Conservation (phyloP, 768 basidiomycete species). For the Melanogaster broomeanus region DNA sequence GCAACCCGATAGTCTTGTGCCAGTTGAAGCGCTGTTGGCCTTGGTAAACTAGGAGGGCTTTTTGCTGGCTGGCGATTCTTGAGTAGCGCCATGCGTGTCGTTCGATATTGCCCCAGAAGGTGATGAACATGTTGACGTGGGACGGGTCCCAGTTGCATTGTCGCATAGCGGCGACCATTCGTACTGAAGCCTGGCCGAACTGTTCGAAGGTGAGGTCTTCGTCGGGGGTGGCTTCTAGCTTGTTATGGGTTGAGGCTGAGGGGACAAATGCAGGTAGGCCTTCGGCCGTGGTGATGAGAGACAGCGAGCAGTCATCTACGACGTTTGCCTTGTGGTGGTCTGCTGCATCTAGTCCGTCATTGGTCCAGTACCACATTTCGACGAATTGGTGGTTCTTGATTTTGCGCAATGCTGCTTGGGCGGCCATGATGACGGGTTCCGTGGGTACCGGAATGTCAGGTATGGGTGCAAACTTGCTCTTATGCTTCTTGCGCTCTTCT, state of each 20-base stretch:
- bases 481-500: too few relatives aligned
- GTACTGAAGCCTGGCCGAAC: too few relatives aligned
- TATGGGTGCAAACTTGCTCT: too few relatives aligned
- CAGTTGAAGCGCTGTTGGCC: slow-evolving; percentile 15
- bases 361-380: too few relatives aligned
- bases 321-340: background rate
- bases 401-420: background rate
- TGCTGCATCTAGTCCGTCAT: too few relatives aligned
- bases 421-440: background rate
- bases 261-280: background rate
- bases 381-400: background rate
- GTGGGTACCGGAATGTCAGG: background rate
- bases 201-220: too few relatives aligned
- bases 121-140: too few relatives aligned
- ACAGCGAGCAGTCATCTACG: background rate
- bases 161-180: too few relatives aligned
- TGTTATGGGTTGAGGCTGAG: background rate
- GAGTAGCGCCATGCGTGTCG: slow-evolving; percentile 5
- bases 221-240: too few relatives aligned
- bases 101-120: slow-evolving; percentile 12
- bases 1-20: too few relatives aligned
- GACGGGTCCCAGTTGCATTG: too few relatives aligned
- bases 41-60: slow-evolving; percentile 16
- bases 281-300: background rate
- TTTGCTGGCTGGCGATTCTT: slow-evolving; percentile 1